phyloP scores from a whole-genome alignment of 345 rosid species.

The Gossypium thurberi region DNA sequence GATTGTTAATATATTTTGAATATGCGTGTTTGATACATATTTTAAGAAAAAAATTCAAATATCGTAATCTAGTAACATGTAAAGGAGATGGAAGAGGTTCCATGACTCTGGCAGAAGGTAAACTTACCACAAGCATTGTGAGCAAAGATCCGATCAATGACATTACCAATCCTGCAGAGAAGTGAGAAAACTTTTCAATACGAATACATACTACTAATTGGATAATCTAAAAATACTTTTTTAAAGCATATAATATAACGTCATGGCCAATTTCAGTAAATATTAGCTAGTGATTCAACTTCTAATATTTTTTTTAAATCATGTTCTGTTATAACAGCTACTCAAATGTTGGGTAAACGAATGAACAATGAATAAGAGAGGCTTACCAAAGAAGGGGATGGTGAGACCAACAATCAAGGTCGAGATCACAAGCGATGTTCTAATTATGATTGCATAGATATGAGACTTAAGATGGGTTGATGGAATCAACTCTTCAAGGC shows the following conservation, averaged over 20 bases:
- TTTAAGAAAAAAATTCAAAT: no score
- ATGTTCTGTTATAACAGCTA: background rate
- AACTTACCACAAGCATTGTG: constrained; percentile 88
- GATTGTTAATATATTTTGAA: no score
- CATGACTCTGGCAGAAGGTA: background rate
- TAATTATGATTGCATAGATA: constrained; percentile 51
- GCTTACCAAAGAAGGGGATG: constrained; percentile 80
- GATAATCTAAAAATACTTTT: no score
- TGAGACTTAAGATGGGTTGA: constrained; percentile 49
- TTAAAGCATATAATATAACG: no score
- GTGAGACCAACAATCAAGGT: constrained; percentile 74
- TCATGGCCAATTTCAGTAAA: no score
- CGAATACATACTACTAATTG: no score
- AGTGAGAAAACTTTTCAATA: background rate
- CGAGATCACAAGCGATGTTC: constrained; percentile 69
- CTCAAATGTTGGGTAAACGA: background rate
- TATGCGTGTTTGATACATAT: background rate
- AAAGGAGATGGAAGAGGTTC: background rate
- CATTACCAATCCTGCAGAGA: constrained; percentile 65
- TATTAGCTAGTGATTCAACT: no score
- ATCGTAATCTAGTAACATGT: background rate
- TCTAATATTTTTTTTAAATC: no score
- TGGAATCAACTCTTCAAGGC: constrained; percentile 88
- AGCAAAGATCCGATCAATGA: constrained; percentile 82
- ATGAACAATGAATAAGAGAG: background rate